Evolutionary conservation across 805 yeast genomes (phyloP).

Genomic region (Ogataea corticis): DNA sequence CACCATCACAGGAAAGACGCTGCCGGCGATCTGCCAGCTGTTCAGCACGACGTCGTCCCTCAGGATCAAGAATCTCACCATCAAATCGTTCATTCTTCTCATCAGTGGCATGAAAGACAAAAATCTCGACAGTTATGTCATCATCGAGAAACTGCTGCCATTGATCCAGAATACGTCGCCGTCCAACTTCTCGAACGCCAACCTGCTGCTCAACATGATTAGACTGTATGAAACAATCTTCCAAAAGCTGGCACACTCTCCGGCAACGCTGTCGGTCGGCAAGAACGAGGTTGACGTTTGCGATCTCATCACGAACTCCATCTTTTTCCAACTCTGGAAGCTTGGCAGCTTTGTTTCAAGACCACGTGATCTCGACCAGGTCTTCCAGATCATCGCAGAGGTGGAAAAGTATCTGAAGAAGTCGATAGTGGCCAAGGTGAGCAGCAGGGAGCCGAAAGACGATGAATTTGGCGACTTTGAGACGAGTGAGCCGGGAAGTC

Average conservation of each 20-base stretch:
- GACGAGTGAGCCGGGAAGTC: not conserved
- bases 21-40: constrained; percentile 68
- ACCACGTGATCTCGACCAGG: constrained; percentile 23
- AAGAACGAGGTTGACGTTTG: constrained; percentile 27
- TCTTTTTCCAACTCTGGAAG: constrained; percentile 39
- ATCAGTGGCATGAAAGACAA: constrained; percentile 44
- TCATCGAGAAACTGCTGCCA: constrained; percentile 81
- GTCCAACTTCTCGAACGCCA: constrained; percentile 32
- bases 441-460: constrained; percentile 8
- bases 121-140: constrained; percentile 67
- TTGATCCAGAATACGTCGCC: constrained; percentile 47
- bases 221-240: constrained; percentile 33
- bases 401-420: constrained; percentile 23
- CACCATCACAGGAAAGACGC: constrained; percentile 69
- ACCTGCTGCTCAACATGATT: constrained; percentile 32
- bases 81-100: constrained; percentile 58
- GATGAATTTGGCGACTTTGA: constrained; percentile 22
- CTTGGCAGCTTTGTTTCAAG: constrained; percentile 26
- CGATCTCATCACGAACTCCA: constrained; percentile 32
- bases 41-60: constrained; percentile 85
- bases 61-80: constrained; percentile 70
- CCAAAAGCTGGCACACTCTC: constrained; percentile 23
- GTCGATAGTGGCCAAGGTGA: constrained; percentile 18
- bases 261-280: constrained; percentile 25
- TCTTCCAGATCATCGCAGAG: constrained; percentile 18